phyloP scores from a whole-genome alignment of 2,329 filamentous ascomycete genomes.

The Karstenula rhodostoma region DNA sequence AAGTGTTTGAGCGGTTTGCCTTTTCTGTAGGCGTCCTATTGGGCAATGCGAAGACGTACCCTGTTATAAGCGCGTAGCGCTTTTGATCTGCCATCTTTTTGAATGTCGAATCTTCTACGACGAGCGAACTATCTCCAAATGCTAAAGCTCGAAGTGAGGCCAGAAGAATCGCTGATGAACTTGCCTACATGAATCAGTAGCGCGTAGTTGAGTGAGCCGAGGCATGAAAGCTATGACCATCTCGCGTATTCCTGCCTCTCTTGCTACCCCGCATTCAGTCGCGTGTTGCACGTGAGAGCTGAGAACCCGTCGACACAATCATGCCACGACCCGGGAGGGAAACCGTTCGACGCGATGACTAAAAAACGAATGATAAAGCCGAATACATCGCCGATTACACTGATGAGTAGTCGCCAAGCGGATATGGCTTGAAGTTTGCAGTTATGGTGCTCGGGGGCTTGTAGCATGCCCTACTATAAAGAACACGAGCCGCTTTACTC shows the following conservation, averaged over 20 bases:
- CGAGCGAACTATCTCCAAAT: neutral
- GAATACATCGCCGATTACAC: neutral
- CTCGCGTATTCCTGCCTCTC: conserved; percentile 10
- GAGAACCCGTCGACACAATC: neutral
- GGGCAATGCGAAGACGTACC: conserved; percentile 33
- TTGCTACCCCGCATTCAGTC: conserved; percentile 6
- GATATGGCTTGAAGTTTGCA: neutral
- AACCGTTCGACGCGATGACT: neutral
- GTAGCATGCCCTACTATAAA: neutral
- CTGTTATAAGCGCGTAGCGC: conserved; percentile 49
- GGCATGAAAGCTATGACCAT: conserved; percentile 10
- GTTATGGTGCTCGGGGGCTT: neutral
- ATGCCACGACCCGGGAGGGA: neutral
- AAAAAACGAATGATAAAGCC: neutral
- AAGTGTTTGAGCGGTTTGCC: neutral
- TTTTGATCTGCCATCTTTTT: conserved; percentile 19
- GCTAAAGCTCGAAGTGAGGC: neutral
- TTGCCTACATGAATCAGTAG: neutral
- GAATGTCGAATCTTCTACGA: neutral
- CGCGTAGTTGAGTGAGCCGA: neutral
- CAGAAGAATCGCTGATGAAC: neutral
- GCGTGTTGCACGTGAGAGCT: neutral
- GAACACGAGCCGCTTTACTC: neutral
- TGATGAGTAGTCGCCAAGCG: neutral
- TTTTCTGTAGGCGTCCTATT: neutral